Base-by-base conservation (phyloP, 1,139 yeast genomes). In the Taphrina deformans region DNA sequence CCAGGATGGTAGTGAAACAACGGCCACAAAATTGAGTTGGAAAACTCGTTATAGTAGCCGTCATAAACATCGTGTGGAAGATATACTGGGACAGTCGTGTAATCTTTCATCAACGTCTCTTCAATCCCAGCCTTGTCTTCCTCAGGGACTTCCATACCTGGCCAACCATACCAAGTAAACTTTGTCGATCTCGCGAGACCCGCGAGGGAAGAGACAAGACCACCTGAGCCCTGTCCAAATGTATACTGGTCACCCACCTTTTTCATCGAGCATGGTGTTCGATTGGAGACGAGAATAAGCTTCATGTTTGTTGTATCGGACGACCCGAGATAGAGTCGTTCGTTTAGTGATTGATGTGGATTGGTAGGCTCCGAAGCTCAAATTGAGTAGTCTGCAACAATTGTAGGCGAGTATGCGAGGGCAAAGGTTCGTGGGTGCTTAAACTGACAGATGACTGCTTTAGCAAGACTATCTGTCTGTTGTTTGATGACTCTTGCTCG, bases 161-260 rank as follows among this genome's bases (percentile, higher is more conserved):
- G 97, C 99, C 99, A 95, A 21, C 99, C 99, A 72, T 89, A 85
- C 99, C 99, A 95, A 74, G 89, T 95, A 77, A 93, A 93, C 68
- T 88, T 87, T 14, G 93, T 86, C 12, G 87, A 79, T 72, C 89
- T 89, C 75, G 90, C 89, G 66, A 95, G 79, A 0, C 99, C 98
- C 72, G 92, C 96, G 51, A 95, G 79, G 0, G 98, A 99, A 0
- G 98, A 90, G 35, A 95, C 99, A 62, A 95, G 82, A 0, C 99
- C 99, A 18, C 99, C 99, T 2, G 97, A 89, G 12, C 97, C 91
- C 97, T 93, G 89, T 62, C 86, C 79, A 73, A 86, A 86, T 65
- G 77, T 74, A 74, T 88, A 89, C 65, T 82, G 83, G 56, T 85
- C 80, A 0, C 89, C 91, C 41, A 78, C 77, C 3, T 83, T 80